Base-by-base conservation (phyloP, 345 rosid genomes). In the Excoecaria agallocha region DNA sequence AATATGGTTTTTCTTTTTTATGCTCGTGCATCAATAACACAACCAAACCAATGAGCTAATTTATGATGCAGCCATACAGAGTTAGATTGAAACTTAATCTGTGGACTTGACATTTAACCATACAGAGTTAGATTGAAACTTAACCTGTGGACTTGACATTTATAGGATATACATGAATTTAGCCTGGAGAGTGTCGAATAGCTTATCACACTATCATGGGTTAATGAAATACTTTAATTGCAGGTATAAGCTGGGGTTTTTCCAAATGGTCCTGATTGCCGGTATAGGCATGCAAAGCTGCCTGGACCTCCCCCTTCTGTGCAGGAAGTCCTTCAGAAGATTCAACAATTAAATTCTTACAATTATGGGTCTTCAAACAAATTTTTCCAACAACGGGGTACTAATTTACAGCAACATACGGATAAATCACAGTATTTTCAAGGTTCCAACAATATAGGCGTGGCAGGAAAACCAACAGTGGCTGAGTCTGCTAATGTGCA, bases 241-340 rank as follows among this genome's bases (percentile, higher is more conserved):
- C 78, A 96, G 98, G 99, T 96, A 90, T 84, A 96, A 96, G 89
- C 79, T 93, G 57, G 99, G 99, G 15, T 96, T 96, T 82, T 93
- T 82, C 99, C 99, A 52, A 93, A 93, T 85, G 99, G 98, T 84
- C 89, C 95, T 56, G 98, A 93, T 70, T 96, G 98, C 76, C 88
- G 98, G 37, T 96, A 93, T 63, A 87, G 98, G 86, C 99, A 96
- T 74, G 97, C 92, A 3, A 93, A 96, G 86, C 77, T 89, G 71
- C 88, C 97, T 72, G 98, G 97, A 76, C 97, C 99, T 74, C 97
- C 97, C 70, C 99, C 99, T 69, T 70, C 97, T 0, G 97, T 91
- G 62, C 98, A 88, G 82, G 98, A 93, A 91, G 93, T 88, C 76
- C 90, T 93, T 82, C 99, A 88, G 76, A 96, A 91, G 87, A 93